Evolutionary conservation across 2,329 filamentous ascomycete species (phyloP).

Genomic region (Tolypocladium tundrense): DNA sequence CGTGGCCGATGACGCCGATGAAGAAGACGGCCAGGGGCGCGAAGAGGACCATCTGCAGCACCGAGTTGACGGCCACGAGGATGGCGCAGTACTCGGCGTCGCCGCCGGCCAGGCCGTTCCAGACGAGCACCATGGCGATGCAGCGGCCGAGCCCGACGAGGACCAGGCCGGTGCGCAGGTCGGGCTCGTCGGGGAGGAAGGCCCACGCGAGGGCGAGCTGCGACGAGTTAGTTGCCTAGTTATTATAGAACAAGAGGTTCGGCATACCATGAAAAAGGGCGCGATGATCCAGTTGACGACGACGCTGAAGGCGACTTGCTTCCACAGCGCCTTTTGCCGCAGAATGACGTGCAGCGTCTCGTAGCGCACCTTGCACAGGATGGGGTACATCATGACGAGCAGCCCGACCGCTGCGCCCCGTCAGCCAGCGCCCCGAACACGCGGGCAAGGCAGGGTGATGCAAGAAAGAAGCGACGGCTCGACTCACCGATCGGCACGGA

Average conservation of each 20-base stretch:
- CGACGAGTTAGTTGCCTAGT: conserved; percentile 3
- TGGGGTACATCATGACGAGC: conserved; percentile 91
- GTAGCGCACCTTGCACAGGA: conserved; percentile 76
- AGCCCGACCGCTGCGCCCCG: conserved; percentile 57
- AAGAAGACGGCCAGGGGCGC: conserved; percentile 60
- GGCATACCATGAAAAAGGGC: conserved; percentile 64
- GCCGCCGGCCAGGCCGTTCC: conserved; percentile 61
- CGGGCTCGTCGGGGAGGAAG: conserved; percentile 48
- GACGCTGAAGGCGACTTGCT: conserved; percentile 68
- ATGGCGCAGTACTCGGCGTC: conserved; percentile 77
- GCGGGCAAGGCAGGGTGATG: too few relatives aligned
- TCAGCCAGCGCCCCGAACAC: too few relatives aligned
- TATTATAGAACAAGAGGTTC: neutral
- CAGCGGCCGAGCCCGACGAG: conserved; percentile 77
- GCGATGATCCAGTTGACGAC: conserved; percentile 76
- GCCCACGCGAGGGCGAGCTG: conserved; percentile 59
- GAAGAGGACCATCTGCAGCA: conserved; percentile 65
- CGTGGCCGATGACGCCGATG: conserved; percentile 55
- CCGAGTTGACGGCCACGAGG: conserved; percentile 63
- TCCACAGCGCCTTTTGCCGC: conserved; percentile 54
- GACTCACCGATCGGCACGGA: conserved; percentile 51
- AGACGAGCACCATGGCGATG: conserved; percentile 80
- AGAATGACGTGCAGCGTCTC: conserved; percentile 64
- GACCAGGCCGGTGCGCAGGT: conserved; percentile 57
- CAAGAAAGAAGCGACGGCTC: too few relatives aligned